A percentile compares a stretch with the other conserved stretches of the same genome.
Evolutionary conservation across 108 stramenopile species (phyloP).

Genomic region (Aurantiochytrium sp.): DNA sequence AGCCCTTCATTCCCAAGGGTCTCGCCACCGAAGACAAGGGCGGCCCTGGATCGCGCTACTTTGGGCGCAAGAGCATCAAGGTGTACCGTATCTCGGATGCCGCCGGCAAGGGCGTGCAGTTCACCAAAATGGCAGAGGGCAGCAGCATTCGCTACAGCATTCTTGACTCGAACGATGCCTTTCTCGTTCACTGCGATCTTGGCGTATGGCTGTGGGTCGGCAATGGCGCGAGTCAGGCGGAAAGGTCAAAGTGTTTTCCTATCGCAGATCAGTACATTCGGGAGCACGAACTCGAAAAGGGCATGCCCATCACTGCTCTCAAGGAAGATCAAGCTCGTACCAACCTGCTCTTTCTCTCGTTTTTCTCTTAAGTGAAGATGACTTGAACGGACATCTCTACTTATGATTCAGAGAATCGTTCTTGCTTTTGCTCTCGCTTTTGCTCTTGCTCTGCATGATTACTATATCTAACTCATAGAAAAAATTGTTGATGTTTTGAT

Average conservation of each 20-base stretch:
- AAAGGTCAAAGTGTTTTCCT: neutral
- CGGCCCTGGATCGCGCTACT: neutral
- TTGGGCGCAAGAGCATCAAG: conserved; percentile 34
- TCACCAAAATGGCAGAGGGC: conserved; percentile 52
- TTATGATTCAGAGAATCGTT: too few species aligned
- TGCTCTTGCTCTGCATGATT: too few species aligned
- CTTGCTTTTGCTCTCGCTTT: too few species aligned
- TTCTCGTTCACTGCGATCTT: conserved; percentile 59
- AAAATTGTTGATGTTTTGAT: too few species aligned
- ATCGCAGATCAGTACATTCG: conserved; percentile 3
- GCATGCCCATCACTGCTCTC: neutral
- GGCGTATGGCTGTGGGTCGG: conserved; percentile 70
- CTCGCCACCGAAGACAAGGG: neutral
- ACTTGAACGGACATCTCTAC: too few species aligned
- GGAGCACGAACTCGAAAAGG: neutral
- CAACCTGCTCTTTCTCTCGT: neutral
- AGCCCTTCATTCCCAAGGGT: neutral
- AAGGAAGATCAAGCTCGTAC: neutral
- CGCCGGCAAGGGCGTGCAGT: conserved; percentile 33
- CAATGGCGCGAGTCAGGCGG: neutral
- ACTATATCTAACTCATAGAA: too few species aligned
- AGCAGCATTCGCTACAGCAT: conserved; percentile 16
- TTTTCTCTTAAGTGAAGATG: neutral
- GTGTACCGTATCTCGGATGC: conserved; percentile 24
- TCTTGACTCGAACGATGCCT: conserved; percentile 53